phyloP scores from a whole-genome alignment of 2,329 filamentous ascomycete species.

The Talaromyces sp. region DNA sequence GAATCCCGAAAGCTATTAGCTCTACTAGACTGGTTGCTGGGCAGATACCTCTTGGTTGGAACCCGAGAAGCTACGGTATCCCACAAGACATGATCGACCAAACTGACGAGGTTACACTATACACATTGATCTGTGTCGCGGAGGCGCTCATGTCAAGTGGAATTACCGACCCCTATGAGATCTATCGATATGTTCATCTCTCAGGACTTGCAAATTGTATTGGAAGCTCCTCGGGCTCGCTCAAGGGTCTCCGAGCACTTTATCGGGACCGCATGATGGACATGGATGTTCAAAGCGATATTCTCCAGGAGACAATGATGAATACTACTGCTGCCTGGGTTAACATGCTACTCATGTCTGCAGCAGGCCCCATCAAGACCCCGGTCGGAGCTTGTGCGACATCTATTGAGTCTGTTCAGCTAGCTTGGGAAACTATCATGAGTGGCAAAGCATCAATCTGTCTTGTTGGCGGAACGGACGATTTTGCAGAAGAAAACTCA shows the following conservation, averaged over 20 bases:
- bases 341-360: constrained; percentile 96
- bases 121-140: too few species aligned
- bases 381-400: constrained; percentile 97
- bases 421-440: constrained; percentile 96
- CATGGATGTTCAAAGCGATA: constrained; percentile 95
- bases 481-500: constrained; percentile 97
- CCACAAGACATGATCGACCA: constrained; percentile 96
- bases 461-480: constrained; percentile 97
- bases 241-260: constrained; percentile 87
- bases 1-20: constrained; percentile 93
- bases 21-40: constrained; percentile 96
- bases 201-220: constrained; percentile 98
- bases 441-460: constrained; percentile 82
- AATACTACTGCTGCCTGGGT: constrained; percentile 99
- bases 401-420: constrained; percentile 93
- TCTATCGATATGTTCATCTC: constrained; percentile 98
- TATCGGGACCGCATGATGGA: constrained; percentile 96
- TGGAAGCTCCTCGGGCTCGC: constrained; percentile 95
- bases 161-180: constrained; percentile 98
- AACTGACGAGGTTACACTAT: constrained; percentile 93
- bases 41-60: constrained; percentile 91
- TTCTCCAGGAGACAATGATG: constrained; percentile 91
- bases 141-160: constrained; percentile 92
- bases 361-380: constrained; percentile 96
- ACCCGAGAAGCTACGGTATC: constrained; percentile 90